Percentiles rank a stretch among this genome's conserved stretches.
Conservation (phyloP, 176 grass and related monocot genomes). For the Canna indica region DNA sequence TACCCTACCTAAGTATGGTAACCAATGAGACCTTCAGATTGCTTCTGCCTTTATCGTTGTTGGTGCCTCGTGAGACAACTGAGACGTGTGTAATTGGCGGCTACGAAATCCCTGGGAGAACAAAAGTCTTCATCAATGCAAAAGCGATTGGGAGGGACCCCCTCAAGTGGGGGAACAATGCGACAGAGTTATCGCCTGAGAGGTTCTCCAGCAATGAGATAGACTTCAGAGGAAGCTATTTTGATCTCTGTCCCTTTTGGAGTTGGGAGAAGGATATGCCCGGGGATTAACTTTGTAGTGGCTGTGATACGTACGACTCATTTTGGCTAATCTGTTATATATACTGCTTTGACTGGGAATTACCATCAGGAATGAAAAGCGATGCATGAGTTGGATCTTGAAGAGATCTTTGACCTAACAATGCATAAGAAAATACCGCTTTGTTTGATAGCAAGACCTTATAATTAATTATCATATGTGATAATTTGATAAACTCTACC, state of each 20-base stretch:
- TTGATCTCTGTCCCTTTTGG: slow-evolving; percentile 56
- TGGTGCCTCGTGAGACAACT: slow-evolving; percentile 37
- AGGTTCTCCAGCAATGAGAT: slow-evolving; percentile 27
- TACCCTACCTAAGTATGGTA: slow-evolving; percentile 43
- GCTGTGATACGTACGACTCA: slow-evolving; percentile 42
- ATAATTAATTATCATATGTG: no score
- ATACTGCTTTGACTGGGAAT: slow-evolving; percentile 53
- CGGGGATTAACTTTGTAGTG: no score
- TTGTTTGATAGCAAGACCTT: slow-evolving; percentile 17
- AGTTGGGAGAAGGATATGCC: slow-evolving; percentile 47
- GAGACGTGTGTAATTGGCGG: slow-evolving; percentile 31
- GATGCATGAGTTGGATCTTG: slow-evolving; percentile 35
- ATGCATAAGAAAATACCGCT: slow-evolving; percentile 53
- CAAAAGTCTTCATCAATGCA: slow-evolving; percentile 55
- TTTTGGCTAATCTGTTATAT: slow-evolving; percentile 67
- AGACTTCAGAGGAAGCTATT: slow-evolving; percentile 33
- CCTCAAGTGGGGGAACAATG: slow-evolving; percentile 29
- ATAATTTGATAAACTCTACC: no score
- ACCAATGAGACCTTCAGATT: slow-evolving; percentile 49
- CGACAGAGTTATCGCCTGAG: slow-evolving; percentile 37
- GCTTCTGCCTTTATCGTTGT: slow-evolving; percentile 39
- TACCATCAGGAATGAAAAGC: slow-evolving; percentile 15
- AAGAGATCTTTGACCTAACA: slow-evolving; percentile 32
- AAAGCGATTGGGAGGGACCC: slow-evolving; percentile 41
- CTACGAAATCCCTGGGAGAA: slow-evolving; percentile 27